Evolutionary conservation across 352 stramenopile species (phyloP), one percentile per base, ranked within the genome.

Genomic region (Phytophthora nicotianae): DNA sequence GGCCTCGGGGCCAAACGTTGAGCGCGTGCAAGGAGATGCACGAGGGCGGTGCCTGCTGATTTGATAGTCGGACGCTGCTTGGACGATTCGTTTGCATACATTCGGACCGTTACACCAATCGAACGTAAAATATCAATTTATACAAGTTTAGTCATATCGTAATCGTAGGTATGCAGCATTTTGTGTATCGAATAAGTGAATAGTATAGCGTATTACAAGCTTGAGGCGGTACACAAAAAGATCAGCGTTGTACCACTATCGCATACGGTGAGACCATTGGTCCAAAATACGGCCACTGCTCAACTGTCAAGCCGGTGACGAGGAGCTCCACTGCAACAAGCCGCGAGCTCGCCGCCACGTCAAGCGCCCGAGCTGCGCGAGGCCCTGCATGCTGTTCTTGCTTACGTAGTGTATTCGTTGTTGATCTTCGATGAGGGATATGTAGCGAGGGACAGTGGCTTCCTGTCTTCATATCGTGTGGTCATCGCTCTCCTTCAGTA

Each of bases 11-110:
- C 56, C 62, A 66, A 61, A 64, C 62, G 51, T 54, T 38, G 17
- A 43, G 14, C 23, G 55, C 58, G 53, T 63, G 43, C 29, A 60
- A 17, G 53, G 60, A 58, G 53, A 19, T 63, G 47, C 46, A 56
- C 17, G 47, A 16, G 16, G 50, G 33, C 19, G 37, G 32, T 65
- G 54, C 42, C 23, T 14, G 14, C 23, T 10, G 55, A 70, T 70
- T 70, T 51, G 62, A 38, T 70, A 66, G 62, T 70, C 62, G 62
- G 40, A n/a, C 37, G 11, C 49, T 45, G 50, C 26, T 29, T 29
- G 26, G 26, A 29, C 26, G 29, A 62, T 62, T 67, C 59, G 50
- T 62, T 17, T 67, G 59, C 58, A 65, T 50, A 41, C 51, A 53
- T 45, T 40, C 42, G 42, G 40, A 55, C 6, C 48, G n/a, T 2